phyloP scores from a whole-genome alignment of 768 basidiomycete genomes.

The Lactarius quietus region DNA sequence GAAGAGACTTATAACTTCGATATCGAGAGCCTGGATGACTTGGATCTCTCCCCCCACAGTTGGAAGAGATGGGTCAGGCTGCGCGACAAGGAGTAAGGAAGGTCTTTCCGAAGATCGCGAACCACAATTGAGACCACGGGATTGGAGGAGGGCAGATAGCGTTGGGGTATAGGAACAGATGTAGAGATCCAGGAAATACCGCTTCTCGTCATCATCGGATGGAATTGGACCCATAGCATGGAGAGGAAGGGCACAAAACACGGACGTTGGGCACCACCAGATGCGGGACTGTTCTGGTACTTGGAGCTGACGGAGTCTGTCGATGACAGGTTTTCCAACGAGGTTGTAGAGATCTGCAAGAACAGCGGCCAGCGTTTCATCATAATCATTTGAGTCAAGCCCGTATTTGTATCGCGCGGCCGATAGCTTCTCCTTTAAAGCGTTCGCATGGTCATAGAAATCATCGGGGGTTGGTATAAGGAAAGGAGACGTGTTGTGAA shows the following conservation, averaged over 20 bases:
- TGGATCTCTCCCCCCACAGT: background rate
- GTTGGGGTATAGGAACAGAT: conserved; percentile 1
- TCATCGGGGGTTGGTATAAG: background rate
- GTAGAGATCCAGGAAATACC: conserved; percentile 7
- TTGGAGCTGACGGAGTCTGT: background rate
- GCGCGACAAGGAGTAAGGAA: background rate
- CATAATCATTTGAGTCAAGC: background rate
- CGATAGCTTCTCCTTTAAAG: background rate
- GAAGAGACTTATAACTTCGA: background rate
- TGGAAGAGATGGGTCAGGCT: background rate
- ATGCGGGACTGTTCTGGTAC: conserved; percentile 10
- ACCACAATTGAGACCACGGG: background rate
- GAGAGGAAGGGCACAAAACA: conserved; percentile 16
- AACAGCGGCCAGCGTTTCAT: background rate
- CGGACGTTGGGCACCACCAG: conserved; percentile 20
- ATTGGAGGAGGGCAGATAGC: background rate
- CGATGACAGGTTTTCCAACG: conserved; percentile 8
- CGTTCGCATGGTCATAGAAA: background rate
- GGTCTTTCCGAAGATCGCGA: background rate
- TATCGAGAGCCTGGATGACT: background rate
- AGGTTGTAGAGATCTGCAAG: conserved; percentile 3
- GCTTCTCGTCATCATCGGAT: background rate
- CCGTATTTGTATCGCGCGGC: background rate
- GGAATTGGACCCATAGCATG: conserved; percentile 21
- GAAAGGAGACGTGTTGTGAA: background rate